Evolutionary conservation across 257 asterid genomes (phyloP).

Genomic region (Solanum virginianum): DNA sequence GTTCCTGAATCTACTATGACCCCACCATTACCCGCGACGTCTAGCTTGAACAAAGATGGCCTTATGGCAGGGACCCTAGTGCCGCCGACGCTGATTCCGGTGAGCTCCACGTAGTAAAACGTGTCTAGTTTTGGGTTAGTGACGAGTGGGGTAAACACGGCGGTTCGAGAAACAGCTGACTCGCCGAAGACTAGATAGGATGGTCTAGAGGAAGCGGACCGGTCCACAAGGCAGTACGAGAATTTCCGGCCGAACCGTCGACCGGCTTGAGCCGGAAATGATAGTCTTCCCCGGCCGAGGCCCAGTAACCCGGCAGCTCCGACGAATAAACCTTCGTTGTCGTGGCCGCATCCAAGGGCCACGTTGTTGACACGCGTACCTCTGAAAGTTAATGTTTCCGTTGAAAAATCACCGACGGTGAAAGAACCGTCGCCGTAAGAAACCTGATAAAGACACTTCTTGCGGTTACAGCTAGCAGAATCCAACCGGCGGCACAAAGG

Average conservation of each 20-base stretch:
- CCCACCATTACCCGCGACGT: conserved; percentile 53
- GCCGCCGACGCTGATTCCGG: conserved; percentile 79
- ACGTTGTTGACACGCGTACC: conserved; percentile 22
- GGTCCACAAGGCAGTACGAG: conserved; percentile 73
- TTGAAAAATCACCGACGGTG: conserved; percentile 73
- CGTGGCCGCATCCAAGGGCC: conserved; percentile 84
- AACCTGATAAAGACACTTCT: conserved; percentile 65
- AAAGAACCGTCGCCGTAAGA: conserved; percentile 87
- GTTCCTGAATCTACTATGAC: conserved; percentile 89
- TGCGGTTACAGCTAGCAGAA: conserved; percentile 52
- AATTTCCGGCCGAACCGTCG: conserved; percentile 47
- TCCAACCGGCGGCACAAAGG: conserved; percentile 63
- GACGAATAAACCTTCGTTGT: conserved; percentile 69
- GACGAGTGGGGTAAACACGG: conserved; percentile 56
- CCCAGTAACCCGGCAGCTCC: conserved; percentile 88
- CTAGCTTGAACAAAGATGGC: conserved; percentile 44
- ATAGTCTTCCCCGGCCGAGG: conserved; percentile 69
- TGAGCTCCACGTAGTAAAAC: conserved; percentile 59
- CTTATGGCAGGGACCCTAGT: conserved; percentile 33
- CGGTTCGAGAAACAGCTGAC: conserved; percentile 42
- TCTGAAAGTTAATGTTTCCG: conserved; percentile 81
- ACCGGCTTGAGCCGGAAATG: conserved; percentile 65
- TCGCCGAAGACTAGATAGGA: conserved; percentile 62
- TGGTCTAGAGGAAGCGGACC: conserved; percentile 49
- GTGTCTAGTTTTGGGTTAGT: conserved; percentile 63